Percentiles rank a stretch among this genome's conserved stretches.
These are phyloP conservation scores for Pythium apleroticum DNA, from an alignment of 352 stramenopile species.

Conservation along the genomic window DNA sequence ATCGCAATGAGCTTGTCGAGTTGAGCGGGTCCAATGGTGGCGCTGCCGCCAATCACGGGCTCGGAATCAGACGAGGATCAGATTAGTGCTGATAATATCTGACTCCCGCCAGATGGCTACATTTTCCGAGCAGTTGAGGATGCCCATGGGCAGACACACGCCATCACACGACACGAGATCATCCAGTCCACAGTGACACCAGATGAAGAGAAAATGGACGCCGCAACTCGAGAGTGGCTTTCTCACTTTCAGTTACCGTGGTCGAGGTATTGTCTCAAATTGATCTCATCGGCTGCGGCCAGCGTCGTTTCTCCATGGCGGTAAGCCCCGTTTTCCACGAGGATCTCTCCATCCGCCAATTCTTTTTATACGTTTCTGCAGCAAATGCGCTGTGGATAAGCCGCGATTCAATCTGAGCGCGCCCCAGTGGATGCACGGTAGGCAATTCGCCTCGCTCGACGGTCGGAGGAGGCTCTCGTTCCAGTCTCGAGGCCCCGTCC, in stretches of 20 bases:
- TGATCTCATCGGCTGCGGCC: neutral
- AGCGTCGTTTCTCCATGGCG: neutral
- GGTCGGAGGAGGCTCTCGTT: neutral
- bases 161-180: too few species aligned
- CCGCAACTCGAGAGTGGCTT: too few species aligned
- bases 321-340: neutral
- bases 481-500: neutral
- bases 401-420: neutral
- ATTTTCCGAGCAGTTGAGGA: too few species aligned
- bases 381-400: neutral
- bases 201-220: too few species aligned
- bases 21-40: neutral
- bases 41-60: constrained; percentile 1
- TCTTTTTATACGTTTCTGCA: neutral
- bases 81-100: neutral
- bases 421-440: too few species aligned
- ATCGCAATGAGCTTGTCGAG: neutral
- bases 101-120: neutral
- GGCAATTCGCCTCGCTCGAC: too few species aligned
- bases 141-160: too few species aligned
- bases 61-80: neutral
- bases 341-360: neutral
- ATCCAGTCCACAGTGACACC: too few species aligned
- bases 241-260: neutral
- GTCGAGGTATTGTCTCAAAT: neutral